Evolutionary conservation across 345 rosid species (phyloP).

Genomic region (Durio zibethinus): DNA sequence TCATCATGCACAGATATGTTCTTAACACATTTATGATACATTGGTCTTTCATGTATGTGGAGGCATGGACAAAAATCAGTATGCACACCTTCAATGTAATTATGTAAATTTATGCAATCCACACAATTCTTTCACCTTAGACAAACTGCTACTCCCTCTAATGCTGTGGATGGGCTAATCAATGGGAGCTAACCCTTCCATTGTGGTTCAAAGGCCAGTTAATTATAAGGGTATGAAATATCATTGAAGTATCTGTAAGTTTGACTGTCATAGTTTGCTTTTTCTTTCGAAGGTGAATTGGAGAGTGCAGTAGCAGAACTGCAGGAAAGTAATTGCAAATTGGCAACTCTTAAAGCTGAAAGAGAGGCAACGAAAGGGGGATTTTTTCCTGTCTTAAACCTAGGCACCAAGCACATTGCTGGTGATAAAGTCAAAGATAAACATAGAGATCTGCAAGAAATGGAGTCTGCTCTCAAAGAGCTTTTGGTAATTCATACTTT

Average conservation of each 20-base stretch:
- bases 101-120: background rate
- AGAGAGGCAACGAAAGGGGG: constrained; percentile 78
- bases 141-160: background rate
- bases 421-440: constrained; percentile 64
- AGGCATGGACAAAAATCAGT: background rate
- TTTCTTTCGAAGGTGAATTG: constrained; percentile 62
- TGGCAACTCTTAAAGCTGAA: constrained; percentile 75
- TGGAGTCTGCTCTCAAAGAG: constrained; percentile 65
- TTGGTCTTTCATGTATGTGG: background rate
- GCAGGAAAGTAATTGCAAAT: constrained; percentile 57
- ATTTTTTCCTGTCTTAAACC: constrained; percentile 64
- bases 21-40: background rate
- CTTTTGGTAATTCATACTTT: constrained; percentile 48
- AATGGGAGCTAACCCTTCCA: background rate
- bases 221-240: constrained; percentile 6
- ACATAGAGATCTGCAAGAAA: constrained; percentile 67
- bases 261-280: constrained; percentile 14
- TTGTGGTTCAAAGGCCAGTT: background rate
- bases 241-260: constrained; percentile 13
- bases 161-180: background rate
- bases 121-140: background rate
- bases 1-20: background rate
- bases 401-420: constrained; percentile 56
- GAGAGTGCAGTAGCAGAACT: constrained; percentile 59
- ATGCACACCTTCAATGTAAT: background rate